Evolutionary conservation across 2,329 filamentous ascomycete species (phyloP).

Genomic region (Didymella glomerata): DNA sequence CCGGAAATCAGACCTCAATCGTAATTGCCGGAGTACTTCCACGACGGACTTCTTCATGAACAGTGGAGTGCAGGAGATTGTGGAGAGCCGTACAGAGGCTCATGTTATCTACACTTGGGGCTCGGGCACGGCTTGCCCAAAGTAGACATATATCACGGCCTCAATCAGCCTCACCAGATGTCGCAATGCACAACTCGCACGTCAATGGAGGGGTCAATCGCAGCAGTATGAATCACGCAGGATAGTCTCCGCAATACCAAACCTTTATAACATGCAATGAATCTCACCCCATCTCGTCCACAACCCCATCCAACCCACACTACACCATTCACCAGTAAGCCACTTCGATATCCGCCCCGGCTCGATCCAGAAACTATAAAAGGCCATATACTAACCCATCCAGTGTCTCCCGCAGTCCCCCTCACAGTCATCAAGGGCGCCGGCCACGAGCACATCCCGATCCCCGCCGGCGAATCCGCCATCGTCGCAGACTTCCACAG

Average conservation of each 20-base stretch:
- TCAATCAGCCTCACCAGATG: conserved; percentile 9
- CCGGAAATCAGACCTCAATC: neutral
- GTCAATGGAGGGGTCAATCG: conserved; percentile 12
- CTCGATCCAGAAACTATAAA: no score
- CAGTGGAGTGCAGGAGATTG: neutral
- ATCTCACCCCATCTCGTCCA: neutral
- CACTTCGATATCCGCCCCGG: neutral
- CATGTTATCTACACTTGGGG: conserved; percentile 24
- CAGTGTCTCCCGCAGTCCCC: conserved; percentile 32
- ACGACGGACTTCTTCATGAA: neutral
- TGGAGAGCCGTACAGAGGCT: conserved; percentile 4
- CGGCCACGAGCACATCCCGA: conserved; percentile 35
- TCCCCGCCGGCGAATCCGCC: conserved; percentile 36
- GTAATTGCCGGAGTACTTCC: neutral
- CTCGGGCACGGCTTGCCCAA: conserved; percentile 32
- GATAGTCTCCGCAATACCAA: neutral
- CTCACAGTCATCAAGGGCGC: conserved; percentile 41
- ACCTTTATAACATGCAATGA: neutral
- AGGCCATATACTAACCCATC: neutral
- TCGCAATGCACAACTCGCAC: conserved; percentile 3
- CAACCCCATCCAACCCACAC: neutral
- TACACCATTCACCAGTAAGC: conserved; percentile 7
- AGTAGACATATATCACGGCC: conserved; percentile 30
- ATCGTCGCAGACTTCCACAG: conserved; percentile 39
- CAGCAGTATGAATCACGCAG: neutral